These are phyloP conservation scores for Pythium apleroticum DNA, from an alignment of 352 stramenopile species.

Conservation along the genomic window DNA sequence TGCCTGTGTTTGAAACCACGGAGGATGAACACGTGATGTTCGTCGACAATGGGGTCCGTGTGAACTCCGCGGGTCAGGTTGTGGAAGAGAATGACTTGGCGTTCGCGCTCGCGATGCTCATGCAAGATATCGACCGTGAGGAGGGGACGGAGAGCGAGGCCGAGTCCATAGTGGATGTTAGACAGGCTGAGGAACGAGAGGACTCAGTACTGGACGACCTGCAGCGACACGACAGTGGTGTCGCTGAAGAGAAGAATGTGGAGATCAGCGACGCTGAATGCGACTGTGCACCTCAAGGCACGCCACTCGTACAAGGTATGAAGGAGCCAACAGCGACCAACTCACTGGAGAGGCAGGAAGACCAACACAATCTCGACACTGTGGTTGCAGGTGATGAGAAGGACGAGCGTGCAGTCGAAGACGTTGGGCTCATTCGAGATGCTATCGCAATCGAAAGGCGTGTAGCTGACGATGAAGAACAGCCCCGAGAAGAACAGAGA, in stretches of 20 bases:
- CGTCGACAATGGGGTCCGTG: slow-evolving; percentile 15
- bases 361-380: too few species aligned
- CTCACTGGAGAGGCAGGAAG: too few species aligned
- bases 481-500: too few species aligned
- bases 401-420: neutral
- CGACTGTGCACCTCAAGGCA: too few species aligned
- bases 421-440: neutral
- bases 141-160: neutral
- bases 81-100: neutral
- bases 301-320: too few species aligned
- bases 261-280: too few species aligned
- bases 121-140: neutral
- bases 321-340: too few species aligned
- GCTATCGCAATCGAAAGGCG: neutral
- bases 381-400: neutral
- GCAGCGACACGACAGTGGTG: too few species aligned
- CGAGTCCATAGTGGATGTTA: neutral
- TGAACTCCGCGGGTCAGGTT: slow-evolving; percentile 2
- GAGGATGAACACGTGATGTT: slow-evolving; percentile 7
- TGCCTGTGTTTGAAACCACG: neutral
- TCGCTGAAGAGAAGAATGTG: too few species aligned
- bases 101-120: neutral
- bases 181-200: neutral
- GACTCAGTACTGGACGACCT: too few species aligned
- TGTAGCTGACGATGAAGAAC: neutral